Conservation (phyloP, 78 protist genomes). For the Cavenderia fasciculata region DNA sequence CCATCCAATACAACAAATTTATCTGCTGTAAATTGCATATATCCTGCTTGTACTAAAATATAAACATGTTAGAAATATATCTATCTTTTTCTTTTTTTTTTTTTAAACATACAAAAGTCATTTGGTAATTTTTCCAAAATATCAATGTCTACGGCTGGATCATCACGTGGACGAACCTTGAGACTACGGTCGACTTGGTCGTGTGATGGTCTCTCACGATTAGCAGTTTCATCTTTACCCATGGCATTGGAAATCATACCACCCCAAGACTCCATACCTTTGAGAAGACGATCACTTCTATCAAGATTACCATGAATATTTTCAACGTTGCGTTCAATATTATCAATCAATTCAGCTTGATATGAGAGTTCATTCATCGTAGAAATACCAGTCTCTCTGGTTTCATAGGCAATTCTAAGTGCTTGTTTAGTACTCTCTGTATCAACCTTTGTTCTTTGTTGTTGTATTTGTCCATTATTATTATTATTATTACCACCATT, state of each 20-base stretch:
- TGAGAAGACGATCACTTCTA: conserved; percentile 28
- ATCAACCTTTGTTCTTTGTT: conserved; percentile 25
- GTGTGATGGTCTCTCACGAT: background rate
- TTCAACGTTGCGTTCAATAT: conserved; percentile 46
- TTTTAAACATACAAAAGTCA: conserved; percentile 29
- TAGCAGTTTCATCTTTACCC: background rate
- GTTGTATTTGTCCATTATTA: conserved; percentile 44
- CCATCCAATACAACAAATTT: conserved; percentile 47
- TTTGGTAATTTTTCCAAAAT: conserved; percentile 56
- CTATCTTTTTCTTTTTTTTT: background rate
- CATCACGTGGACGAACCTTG: conserved; percentile 39
- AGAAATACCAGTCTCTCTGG: conserved; percentile 54
- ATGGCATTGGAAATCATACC: conserved; percentile 43
- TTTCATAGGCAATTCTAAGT: conserved; percentile 49
- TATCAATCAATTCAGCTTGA: conserved; percentile 70
- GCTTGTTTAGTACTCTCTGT: conserved; percentile 54
- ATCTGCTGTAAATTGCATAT: conserved; percentile 20
- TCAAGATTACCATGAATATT: conserved; percentile 64
- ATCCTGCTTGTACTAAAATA: conserved; percentile 22
- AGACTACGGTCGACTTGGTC: conserved; percentile 32
- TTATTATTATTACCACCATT: background rate
- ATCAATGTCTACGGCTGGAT: conserved; percentile 61
- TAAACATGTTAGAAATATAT: background rate
- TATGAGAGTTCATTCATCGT: conserved; percentile 25
- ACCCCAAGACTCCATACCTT: conserved; percentile 61